Conservation (phyloP, 495 filamentous ascomycete genomes). For the Baudoinia panamericana region DNA sequence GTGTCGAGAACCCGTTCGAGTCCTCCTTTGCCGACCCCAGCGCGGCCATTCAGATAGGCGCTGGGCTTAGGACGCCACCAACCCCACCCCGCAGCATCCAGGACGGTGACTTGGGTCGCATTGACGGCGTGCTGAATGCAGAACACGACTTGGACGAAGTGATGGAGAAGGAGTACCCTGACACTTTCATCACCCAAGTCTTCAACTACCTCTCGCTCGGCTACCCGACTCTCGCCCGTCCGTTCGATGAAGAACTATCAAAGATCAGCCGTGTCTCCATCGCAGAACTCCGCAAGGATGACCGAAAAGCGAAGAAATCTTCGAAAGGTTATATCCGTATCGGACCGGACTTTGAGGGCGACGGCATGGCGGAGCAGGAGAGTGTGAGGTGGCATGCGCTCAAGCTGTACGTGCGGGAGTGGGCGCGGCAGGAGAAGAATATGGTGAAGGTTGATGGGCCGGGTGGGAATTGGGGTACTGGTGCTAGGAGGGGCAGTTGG, state of each 20-base stretch:
- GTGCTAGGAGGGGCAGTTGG: constrained; percentile 70
- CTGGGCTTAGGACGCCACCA: constrained; percentile 4
- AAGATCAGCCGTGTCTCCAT: constrained; percentile 58
- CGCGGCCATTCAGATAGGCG: background rate
- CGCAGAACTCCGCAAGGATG: constrained; percentile 56
- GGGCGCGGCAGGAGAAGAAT: constrained; percentile 64
- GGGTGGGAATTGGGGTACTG: constrained; percentile 55
- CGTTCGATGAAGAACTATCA: constrained; percentile 69
- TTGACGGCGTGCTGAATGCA: constrained; percentile 27
- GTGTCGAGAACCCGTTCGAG: constrained; percentile 21
- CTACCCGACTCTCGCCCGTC: constrained; percentile 68
- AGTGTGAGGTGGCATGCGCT: constrained; percentile 72
- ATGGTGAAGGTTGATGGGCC: constrained; percentile 41
- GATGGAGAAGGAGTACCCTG: constrained; percentile 55
- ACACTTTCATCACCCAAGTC: constrained; percentile 83
- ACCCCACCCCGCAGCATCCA: constrained; percentile 3
- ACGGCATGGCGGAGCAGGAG: constrained; percentile 29
- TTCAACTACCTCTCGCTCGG: constrained; percentile 92
- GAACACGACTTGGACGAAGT: constrained; percentile 26
- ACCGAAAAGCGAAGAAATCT: constrained; percentile 44
- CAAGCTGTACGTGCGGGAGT: constrained; percentile 67
- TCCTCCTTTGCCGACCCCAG: constrained; percentile 16
- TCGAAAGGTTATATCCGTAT: constrained; percentile 56
- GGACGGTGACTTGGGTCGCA: constrained; percentile 1
- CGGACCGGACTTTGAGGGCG: constrained; percentile 32